These are phyloP conservation scores for Peribolospora baueri DNA, from an alignment of 768 basidiomycete species.

Conservation along the genomic window DNA sequence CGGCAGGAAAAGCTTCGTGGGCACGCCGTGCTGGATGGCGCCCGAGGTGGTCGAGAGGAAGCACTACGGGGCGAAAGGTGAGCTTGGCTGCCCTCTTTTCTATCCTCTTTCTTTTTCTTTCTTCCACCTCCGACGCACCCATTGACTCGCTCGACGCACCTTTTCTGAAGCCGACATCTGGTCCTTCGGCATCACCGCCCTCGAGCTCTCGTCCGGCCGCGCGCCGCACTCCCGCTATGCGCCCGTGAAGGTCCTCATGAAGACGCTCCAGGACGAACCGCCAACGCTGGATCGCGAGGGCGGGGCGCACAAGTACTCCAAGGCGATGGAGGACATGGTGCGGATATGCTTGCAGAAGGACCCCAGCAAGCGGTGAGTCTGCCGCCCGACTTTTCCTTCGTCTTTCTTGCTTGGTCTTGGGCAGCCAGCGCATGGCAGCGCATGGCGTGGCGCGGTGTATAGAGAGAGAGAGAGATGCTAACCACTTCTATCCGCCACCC, in stretches of 20 bases:
- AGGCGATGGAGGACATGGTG: conserved; percentile 57
- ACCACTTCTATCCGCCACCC: too few species aligned
- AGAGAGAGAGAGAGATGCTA: too few species aligned
- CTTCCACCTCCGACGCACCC: background rate
- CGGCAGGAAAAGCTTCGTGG: conserved; percentile 61
- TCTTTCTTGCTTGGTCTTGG: background rate
- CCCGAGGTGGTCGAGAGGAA: conserved; percentile 72
- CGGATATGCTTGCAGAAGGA: conserved; percentile 66
- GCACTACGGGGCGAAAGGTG: conserved; percentile 36
- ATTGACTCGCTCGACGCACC: background rate
- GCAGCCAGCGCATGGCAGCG: background rate
- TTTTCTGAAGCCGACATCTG: conserved; percentile 64
- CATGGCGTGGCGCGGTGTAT: too few species aligned
- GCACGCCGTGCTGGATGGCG: conserved; percentile 97
- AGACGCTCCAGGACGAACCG: conserved; percentile 55
- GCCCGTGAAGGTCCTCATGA: conserved; percentile 45
- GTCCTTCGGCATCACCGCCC: conserved; percentile 86
- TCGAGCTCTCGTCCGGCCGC: conserved; percentile 66
- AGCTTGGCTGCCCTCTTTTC: background rate
- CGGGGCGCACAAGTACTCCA: conserved; percentile 49
- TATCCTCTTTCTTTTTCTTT: background rate
- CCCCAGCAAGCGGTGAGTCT: conserved; percentile 39
- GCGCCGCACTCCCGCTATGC: conserved; percentile 61
- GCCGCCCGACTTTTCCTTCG: background rate
- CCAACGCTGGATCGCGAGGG: conserved; percentile 52